Conservation (phyloP, 2,329 filamentous ascomycete species). For the Diplodia seriata region DNA sequence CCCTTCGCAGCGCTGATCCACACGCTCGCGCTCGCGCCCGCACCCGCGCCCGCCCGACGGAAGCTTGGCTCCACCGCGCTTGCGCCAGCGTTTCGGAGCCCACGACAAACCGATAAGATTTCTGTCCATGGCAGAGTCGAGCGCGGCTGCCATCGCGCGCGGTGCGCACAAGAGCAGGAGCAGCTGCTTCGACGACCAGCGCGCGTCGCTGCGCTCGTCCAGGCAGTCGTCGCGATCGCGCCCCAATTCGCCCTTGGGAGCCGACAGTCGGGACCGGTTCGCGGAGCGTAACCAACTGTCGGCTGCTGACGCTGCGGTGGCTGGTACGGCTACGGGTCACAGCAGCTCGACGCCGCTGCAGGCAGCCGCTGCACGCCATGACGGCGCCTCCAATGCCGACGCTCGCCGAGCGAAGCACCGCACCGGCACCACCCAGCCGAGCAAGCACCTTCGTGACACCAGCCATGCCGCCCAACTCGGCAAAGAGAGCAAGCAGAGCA, state of each 20-base stretch:
- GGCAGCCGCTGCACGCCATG: slow-evolving; percentile 11
- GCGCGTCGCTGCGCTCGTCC: slow-evolving; percentile 39
- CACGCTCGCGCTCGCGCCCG: background rate
- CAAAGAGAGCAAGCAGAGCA: slow-evolving; percentile 9
- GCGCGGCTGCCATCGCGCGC: slow-evolving; percentile 1
- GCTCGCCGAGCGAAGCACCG: slow-evolving; percentile 13
- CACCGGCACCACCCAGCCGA: background rate
- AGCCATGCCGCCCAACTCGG: background rate
- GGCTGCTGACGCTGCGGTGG: background rate
- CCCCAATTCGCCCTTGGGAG: slow-evolving; percentile 25
- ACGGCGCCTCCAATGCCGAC: slow-evolving; percentile 4
- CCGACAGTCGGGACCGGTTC: background rate
- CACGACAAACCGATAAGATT: background rate
- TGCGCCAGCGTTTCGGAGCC: background rate
- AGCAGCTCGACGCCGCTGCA: slow-evolving; percentile 24
- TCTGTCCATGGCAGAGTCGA: slow-evolving; percentile 6
- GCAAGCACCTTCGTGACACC: background rate
- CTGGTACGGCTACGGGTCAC: slow-evolving; percentile 4
- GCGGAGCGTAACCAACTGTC: background rate
- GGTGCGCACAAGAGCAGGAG: slow-evolving; percentile 36
- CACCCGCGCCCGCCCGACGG: background rate
- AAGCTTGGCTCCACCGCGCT: slow-evolving; percentile 19
- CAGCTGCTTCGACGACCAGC: slow-evolving; percentile 46
- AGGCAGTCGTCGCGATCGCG: slow-evolving; percentile 35
- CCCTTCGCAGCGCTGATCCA: slow-evolving; percentile 6